Conservation (phyloP, 305 asterid genomes). For the Fraxinus paxiana region DNA sequence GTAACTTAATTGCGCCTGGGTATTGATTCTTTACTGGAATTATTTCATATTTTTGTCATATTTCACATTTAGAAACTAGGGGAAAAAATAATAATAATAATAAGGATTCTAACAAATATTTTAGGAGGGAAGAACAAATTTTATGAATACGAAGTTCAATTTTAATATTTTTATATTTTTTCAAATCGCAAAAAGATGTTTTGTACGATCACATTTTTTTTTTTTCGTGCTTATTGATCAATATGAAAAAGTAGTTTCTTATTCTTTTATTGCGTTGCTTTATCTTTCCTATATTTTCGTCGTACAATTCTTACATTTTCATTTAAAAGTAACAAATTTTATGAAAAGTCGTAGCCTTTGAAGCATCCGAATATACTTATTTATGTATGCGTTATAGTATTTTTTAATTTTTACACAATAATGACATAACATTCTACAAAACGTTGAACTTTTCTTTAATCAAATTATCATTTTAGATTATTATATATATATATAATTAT, state of each 20-base stretch:
- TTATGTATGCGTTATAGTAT: not conserved
- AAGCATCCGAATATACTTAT: not conserved
- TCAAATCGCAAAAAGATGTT: not conserved
- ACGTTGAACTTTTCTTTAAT: not conserved
- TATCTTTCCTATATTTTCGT: not conserved
- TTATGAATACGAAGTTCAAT: not conserved
- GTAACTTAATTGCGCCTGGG: not conserved
- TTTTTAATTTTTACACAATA: not conserved
- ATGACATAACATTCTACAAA: not conserved
- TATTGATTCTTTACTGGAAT: not conserved
- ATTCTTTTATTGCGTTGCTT: not conserved
- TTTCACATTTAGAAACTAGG: not conserved
- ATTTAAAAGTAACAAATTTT: not conserved
- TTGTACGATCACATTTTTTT: not conserved
- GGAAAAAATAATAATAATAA: not conserved
- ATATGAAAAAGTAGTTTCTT: not conserved
- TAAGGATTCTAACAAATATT: not conserved
- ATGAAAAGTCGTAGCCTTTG: not conserved
- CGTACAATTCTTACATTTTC: not conserved
- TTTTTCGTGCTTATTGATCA: not conserved
- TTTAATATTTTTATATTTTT: not conserved
- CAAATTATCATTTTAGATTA: not conserved
- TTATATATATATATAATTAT: not conserved
- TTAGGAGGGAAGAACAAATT: conserved; percentile 17
- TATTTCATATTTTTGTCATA: not conserved